A percentile compares a stretch with the other conserved stretches of the same genome.
These are phyloP conservation scores for Wickerhamiella kazuoi DNA, from an alignment of 805 yeast species.

Conservation along the genomic window DNA sequence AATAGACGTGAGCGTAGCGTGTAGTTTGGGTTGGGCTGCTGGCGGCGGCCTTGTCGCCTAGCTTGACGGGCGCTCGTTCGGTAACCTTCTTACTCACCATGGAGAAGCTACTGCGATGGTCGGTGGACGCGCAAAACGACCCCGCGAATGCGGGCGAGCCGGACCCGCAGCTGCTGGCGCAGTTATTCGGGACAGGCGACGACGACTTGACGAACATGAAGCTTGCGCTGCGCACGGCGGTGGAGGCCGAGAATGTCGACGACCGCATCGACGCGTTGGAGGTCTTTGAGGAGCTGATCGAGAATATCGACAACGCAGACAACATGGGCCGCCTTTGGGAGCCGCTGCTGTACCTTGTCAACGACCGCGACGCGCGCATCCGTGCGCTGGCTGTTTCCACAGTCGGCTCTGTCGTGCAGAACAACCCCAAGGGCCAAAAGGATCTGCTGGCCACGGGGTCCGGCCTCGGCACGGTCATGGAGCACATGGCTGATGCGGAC, in stretches of 20 bases:
- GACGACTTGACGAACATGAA: slow-evolving; percentile 86
- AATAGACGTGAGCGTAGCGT: too few relatives aligned
- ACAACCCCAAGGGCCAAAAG: slow-evolving; percentile 59
- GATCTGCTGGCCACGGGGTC: slow-evolving; percentile 28
- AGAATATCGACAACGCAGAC: slow-evolving; percentile 87
- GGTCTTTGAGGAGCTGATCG: slow-evolving; percentile 83
- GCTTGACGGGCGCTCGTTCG: too few relatives aligned
- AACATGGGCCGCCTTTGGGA: slow-evolving; percentile 80
- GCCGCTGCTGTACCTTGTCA: slow-evolving; percentile 39
- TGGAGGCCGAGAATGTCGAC: slow-evolving; percentile 39
- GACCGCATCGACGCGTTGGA: slow-evolving; percentile 63
- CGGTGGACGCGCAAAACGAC: slow-evolving; percentile 57
- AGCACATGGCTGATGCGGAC: slow-evolving; percentile 14
- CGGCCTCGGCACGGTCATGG: slow-evolving; percentile 19
- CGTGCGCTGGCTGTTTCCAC: slow-evolving; percentile 49
- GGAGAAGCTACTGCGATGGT: slow-evolving; percentile 91
- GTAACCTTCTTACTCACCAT: too few relatives aligned
- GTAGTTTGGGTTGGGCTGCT: too few relatives aligned
- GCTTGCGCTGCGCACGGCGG: slow-evolving; percentile 46
- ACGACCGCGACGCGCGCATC: slow-evolving; percentile 28
- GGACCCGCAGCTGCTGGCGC: slow-evolving; percentile 62
- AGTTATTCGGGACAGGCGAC: slow-evolving; percentile 52
- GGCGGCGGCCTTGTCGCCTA: too few relatives aligned
- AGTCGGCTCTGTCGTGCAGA: slow-evolving; percentile 84
- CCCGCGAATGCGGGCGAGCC: slow-evolving; percentile 35